Conservation (phyloP, 192 early-diverging fungal species). For the Diversispora epigaea region DNA sequence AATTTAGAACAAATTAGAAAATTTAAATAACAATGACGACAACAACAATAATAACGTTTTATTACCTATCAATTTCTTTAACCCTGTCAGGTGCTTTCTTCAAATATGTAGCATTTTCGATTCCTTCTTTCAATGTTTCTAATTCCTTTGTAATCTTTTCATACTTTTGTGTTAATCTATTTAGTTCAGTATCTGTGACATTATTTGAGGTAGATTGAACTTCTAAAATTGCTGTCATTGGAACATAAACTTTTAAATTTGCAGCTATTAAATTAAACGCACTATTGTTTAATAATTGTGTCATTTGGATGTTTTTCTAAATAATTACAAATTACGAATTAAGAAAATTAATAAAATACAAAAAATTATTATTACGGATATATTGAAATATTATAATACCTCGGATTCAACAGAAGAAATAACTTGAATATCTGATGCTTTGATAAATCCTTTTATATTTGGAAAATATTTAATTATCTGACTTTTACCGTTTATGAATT, state of each 20-base stretch:
- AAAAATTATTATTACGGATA: not conserved
- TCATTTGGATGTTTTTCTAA: not conserved
- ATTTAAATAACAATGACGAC: too few species aligned
- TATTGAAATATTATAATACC: conserved; percentile 26
- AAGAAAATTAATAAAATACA: not conserved
- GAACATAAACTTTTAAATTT: conserved; percentile 41
- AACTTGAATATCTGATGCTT: conserved; percentile 38
- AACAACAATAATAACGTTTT: not conserved
- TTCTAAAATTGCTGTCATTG: conserved; percentile 35
- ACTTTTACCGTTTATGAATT: conserved; percentile 35
- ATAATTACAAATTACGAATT: not conserved
- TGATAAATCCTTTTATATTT: conserved; percentile 43
- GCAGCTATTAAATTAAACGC: conserved; percentile 34
- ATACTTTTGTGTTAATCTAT: conserved; percentile 36
- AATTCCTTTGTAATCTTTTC: conserved; percentile 35
- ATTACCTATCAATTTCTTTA: conserved; percentile 43
- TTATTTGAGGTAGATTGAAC: conserved; percentile 12
- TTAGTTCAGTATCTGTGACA: conserved; percentile 20
- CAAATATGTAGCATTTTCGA: conserved; percentile 36
- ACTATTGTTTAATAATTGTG: not conserved
- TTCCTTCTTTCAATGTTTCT: conserved; percentile 33
- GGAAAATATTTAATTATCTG: conserved; percentile 37
- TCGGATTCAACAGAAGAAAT: not conserved
- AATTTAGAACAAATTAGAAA: too few species aligned
- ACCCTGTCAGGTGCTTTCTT: conserved; percentile 33